Percentiles rank a stretch among this genome's conserved stretches.
Evolutionary conservation across 768 basidiomycete species (phyloP).

Genomic region (Dioszegia crocea): DNA sequence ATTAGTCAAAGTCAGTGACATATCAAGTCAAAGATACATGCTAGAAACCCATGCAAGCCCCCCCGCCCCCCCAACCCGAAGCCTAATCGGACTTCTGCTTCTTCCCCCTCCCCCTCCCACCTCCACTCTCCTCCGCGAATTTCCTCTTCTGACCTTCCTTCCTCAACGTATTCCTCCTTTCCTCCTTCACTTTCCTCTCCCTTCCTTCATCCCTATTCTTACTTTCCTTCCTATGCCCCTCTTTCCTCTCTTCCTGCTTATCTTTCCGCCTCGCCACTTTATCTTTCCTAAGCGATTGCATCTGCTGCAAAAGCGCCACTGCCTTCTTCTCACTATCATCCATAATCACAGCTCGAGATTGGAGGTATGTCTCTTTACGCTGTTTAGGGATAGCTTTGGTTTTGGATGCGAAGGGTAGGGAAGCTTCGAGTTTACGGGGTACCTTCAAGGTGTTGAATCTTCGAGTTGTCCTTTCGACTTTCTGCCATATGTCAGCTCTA

Average conservation of each 20-base stretch:
- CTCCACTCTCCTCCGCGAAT: conserved; percentile 28
- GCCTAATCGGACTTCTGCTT: conserved; percentile 18
- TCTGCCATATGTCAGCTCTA: conserved; percentile 35
- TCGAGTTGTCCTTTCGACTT: conserved; percentile 69
- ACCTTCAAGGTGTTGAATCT: conserved; percentile 88
- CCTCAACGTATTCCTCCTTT: conserved; percentile 44
- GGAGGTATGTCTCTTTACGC: conserved; percentile 73
- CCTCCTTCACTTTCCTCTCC: conserved; percentile 45
- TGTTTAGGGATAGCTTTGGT: conserved; percentile 77
- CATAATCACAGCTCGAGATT: conserved; percentile 90
- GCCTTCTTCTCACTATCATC: conserved; percentile 94
- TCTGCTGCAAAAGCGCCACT: conserved; percentile 84
- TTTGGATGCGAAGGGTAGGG: conserved; percentile 88
- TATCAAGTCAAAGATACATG: too few relatives aligned
- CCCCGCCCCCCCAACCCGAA: not conserved
- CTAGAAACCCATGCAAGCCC: too few relatives aligned
- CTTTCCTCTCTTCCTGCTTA: conserved; percentile 78
- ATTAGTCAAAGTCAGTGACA: too few relatives aligned
- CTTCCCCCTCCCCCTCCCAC: conserved; percentile 37
- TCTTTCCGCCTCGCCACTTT: conserved; percentile 71
- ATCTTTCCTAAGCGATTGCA: conserved; percentile 83
- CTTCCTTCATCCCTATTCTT: conserved; percentile 56
- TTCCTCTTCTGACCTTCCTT: conserved; percentile 47
- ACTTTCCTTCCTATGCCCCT: conserved; percentile 64
- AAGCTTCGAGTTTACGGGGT: conserved; percentile 81